phyloP scores from a whole-genome alignment of 768 basidiomycete genomes.

The Lactarius pseudohatsudake region DNA sequence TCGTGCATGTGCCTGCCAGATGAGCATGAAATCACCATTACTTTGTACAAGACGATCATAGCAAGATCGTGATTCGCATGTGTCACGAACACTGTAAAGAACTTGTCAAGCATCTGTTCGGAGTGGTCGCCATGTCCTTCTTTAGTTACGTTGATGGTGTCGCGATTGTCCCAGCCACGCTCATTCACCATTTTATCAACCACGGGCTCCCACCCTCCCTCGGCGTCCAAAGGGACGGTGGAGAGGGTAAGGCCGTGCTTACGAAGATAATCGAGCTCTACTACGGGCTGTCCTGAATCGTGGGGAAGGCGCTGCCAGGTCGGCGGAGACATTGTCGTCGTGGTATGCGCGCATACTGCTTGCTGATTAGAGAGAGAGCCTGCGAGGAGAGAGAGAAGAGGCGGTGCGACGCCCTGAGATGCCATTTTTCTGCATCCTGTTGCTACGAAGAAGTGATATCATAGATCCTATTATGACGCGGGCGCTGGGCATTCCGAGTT shows the following conservation, averaged over 20 bases:
- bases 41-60: background rate
- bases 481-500: no score
- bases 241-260: constrained; percentile 64
- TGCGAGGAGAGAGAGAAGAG: background rate
- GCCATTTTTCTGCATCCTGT: no score
- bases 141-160: constrained; percentile 73
- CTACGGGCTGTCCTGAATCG: constrained; percentile 61
- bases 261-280: constrained; percentile 50
- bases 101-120: constrained; percentile 75
- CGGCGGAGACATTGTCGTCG: constrained; percentile 69
- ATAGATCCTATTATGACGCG: no score
- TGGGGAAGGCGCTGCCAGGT: constrained; percentile 72
- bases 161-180: constrained; percentile 47
- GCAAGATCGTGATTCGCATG: background rate
- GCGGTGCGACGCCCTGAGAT: background rate
- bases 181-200: constrained; percentile 65
- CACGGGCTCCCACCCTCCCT: constrained; percentile 46
- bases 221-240: constrained; percentile 59
- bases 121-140: constrained; percentile 78
- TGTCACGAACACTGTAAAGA: constrained; percentile 69
- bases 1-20: constrained; percentile 80
- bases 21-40: background rate
- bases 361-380: no score
- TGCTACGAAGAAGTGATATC: no score
- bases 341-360: no score